A percentile compares a stretch with the other conserved stretches of the same genome.
phyloP scores from a whole-genome alignment of 108 stramenopile species.

The Fistulifera pelliculosa region DNA sequence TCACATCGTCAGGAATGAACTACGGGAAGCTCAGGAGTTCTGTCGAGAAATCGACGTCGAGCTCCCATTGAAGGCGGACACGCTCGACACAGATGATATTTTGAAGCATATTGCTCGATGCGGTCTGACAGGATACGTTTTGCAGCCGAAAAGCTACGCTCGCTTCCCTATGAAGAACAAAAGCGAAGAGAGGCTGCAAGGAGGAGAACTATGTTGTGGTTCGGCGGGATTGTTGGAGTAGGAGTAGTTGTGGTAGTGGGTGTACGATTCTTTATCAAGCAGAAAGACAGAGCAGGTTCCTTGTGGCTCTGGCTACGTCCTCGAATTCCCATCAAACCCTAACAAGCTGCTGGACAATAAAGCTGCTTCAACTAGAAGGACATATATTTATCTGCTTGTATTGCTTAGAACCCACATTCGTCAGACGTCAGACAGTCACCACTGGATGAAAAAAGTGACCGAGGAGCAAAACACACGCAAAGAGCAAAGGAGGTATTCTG shows the following conservation, averaged over 20 bases:
- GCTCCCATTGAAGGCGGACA: not conserved
- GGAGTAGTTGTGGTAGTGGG: constrained; percentile 53
- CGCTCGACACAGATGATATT: not conserved
- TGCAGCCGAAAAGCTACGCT: constrained; percentile 16
- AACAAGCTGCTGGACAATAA: too few species aligned
- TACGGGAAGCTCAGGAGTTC: constrained; percentile 18
- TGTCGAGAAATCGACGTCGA: constrained; percentile 58
- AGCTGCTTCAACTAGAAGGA: too few species aligned
- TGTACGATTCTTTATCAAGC: constrained; percentile 12
- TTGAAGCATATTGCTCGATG: constrained; percentile 49
- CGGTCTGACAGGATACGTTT: constrained; percentile 7
- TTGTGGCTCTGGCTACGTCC: too few species aligned
- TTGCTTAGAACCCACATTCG: too few species aligned
- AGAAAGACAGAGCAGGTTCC: too few species aligned
- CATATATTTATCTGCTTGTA: too few species aligned
- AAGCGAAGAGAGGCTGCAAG: constrained; percentile 38
- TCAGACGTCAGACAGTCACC: too few species aligned
- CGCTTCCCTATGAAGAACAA: constrained; percentile 57
- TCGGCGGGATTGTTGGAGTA: constrained; percentile 45
- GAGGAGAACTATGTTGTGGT: constrained; percentile 34
- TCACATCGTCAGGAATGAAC: not conserved
- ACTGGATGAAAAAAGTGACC: too few species aligned
- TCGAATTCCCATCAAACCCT: too few species aligned
- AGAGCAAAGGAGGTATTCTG: too few species aligned
- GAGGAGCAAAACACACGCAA: too few species aligned